Base-by-base conservation (phyloP, 192 early-diverging fungal genomes). In the Physocladia obscura region DNA sequence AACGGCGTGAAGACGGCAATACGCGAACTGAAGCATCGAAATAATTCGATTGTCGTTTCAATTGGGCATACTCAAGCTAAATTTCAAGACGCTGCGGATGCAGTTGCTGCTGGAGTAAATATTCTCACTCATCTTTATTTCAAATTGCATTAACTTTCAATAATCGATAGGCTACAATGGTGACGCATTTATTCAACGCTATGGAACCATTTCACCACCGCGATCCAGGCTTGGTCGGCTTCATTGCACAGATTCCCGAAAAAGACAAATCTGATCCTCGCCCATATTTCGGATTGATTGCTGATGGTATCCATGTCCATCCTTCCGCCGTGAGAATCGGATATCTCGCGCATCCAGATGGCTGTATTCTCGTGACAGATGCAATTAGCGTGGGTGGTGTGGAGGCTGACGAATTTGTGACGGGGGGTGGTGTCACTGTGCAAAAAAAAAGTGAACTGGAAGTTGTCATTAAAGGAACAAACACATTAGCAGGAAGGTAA, bases 191-290 rank as follows among this genome's bases (percentile, higher is more conserved):
- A 50, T 94, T 92, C 77, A 94, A 94, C 64, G 92, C 92, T 36
- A 92, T 92, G 92, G 86, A 88, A 54, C 79, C 80, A 17, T 94
- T 94, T 74, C 92, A 94, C 76, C 92, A 94, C 76, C 87, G 92
- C 52, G 91, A 94, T 70, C 92, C 92, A 3, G 92, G 91, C 47
- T 76, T 91, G 50, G 84, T 92, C 56, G 92, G 92, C 24, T 69
- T 92, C 4, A 76, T 93, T n/a, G 91, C 91, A 30, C 30, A 32
- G 32, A 65, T 35, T 26, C 26, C 17, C 26, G 47, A n/a, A 47
- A 49, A 51, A n/a, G 62, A 81, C 8, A 86, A 90, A n/a, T n/a
- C n/a, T n/a, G n/a, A n/a, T n/a, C n/a, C n/a, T n/a, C n/a, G n/a
- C 37, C 91, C 92, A 27, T 92, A 84, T 73, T 94, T 92, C 73